Conservation (phyloP, 768 basidiomycete species). For the Boletus vinaceobasis region DNA sequence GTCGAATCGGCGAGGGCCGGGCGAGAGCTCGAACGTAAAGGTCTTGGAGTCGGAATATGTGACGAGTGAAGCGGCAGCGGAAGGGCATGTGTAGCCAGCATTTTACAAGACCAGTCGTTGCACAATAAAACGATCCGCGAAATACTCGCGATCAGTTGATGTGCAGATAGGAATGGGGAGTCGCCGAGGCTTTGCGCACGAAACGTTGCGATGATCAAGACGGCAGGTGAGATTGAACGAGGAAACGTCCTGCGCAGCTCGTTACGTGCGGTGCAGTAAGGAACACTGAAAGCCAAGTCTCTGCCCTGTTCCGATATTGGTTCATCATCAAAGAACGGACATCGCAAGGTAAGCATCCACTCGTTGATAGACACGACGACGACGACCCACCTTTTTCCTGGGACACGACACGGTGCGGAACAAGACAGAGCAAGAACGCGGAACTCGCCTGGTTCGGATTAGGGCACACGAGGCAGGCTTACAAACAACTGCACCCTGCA, state of each 20-base stretch:
- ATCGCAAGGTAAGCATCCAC: constrained; percentile 1
- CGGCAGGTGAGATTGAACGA: constrained; percentile 20
- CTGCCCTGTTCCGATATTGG: neutral
- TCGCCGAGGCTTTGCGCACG: neutral
- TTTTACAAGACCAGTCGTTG: constrained; percentile 10
- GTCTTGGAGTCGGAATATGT: neutral
- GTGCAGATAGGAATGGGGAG: constrained; percentile 10
- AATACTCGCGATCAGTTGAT: constrained; percentile 4
- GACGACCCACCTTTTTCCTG: constrained; percentile 22
- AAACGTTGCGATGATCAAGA: constrained; percentile 25
- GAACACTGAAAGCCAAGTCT: constrained; percentile 1
- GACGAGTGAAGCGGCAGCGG: constrained; percentile 1
- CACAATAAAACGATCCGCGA: constrained; percentile 7
- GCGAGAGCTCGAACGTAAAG: constrained; percentile 9
- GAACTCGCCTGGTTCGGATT: constrained; percentile 24
- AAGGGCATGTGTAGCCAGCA: constrained; percentile 17
- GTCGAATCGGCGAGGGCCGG: constrained; percentile 26
- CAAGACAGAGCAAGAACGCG: constrained; percentile 20
- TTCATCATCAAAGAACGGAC: neutral
- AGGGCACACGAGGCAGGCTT: constrained; percentile 31
- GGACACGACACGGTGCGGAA: constrained; percentile 23
- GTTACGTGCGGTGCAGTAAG: constrained; percentile 14
- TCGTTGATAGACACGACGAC: neutral
- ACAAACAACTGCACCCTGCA: constrained; percentile 14
- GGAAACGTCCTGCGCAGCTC: constrained; percentile 30